Conservation (phyloP, 495 filamentous ascomycete genomes). For the Penicilliopsis zonata region DNA sequence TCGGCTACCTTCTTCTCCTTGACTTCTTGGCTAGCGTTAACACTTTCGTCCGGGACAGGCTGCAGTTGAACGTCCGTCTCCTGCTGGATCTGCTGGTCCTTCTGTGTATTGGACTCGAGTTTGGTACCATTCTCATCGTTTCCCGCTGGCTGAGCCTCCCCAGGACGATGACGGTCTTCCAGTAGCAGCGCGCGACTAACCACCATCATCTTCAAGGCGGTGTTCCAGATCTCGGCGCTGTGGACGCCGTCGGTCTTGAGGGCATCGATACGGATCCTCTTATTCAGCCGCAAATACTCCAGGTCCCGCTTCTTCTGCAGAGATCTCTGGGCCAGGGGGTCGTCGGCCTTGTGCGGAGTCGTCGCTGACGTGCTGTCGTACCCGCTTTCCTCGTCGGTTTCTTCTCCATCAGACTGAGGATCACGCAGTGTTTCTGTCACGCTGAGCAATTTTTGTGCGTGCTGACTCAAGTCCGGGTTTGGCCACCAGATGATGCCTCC, state of each 20-base stretch:
- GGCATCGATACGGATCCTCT: slow-evolving; percentile 13
- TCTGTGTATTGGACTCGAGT: background rate
- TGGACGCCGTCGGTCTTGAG: slow-evolving; percentile 16
- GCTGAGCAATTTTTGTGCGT: slow-evolving; percentile 37
- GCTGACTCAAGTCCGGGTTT: slow-evolving; percentile 10
- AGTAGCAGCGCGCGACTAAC: slow-evolving; percentile 18
- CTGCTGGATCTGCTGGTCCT: background rate
- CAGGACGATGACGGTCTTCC: slow-evolving; percentile 10
- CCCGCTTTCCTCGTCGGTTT: slow-evolving; percentile 4
- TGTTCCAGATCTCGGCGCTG: slow-evolving; percentile 20
- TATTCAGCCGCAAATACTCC: slow-evolving; percentile 10
- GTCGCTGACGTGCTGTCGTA: slow-evolving; percentile 1
- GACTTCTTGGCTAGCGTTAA: background rate
- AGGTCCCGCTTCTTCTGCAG: slow-evolving; percentile 9
- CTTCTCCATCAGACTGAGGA: slow-evolving; percentile 2
- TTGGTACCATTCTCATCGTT: background rate
- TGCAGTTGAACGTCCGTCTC: too few relatives aligned
- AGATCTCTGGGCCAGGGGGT: slow-evolving; percentile 7
- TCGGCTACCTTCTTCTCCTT: background rate
- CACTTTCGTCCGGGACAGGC: background rate
- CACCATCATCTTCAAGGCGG: slow-evolving; percentile 19
- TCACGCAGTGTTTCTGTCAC: slow-evolving; percentile 33
- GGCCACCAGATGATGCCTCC: slow-evolving; percentile 28
- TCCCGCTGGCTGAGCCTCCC: slow-evolving; percentile 1
- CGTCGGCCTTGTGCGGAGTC: too few relatives aligned